These are phyloP conservation scores for Setaria italica DNA, from an alignment of 202 grass and related monocot species.

Conservation along the genomic window DNA sequence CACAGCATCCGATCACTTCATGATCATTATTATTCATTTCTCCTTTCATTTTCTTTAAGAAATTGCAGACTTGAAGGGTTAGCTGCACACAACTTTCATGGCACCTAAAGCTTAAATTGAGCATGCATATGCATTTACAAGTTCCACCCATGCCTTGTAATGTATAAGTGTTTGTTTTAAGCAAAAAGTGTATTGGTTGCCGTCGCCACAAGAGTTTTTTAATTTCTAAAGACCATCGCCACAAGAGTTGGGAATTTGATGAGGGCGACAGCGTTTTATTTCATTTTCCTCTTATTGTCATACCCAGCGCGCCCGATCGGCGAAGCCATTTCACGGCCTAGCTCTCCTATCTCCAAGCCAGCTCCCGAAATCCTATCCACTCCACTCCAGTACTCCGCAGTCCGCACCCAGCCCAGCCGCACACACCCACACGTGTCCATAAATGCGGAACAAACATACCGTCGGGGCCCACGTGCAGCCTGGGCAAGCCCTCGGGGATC, in stretches of 20 bases:
- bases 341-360: constrained; percentile 20
- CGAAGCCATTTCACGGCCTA: constrained; percentile 12
- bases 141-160: background rate
- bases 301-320: background rate
- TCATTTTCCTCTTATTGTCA: background rate
- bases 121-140: background rate
- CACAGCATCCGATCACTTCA: background rate
- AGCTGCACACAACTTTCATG: background rate
- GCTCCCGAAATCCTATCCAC: constrained; percentile 36
- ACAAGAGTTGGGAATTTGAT: constrained; percentile 2
- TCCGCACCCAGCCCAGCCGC: background rate
- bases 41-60: background rate
- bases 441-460: constrained; percentile 57
- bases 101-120: constrained; percentile 29
- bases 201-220: too few relatives aligned
- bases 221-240: too few relatives aligned
- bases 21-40: background rate
- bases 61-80: constrained; percentile 11
- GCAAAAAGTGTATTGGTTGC: background rate
- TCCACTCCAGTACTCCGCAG: background rate
- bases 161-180: background rate
- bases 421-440: constrained; percentile 37
- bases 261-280: background rate
- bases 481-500: constrained; percentile 64
- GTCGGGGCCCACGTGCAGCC: constrained; percentile 67